These are phyloP conservation scores for Solanum clarkiae DNA, from an alignment of 257 asterid species.

Conservation along the genomic window DNA sequence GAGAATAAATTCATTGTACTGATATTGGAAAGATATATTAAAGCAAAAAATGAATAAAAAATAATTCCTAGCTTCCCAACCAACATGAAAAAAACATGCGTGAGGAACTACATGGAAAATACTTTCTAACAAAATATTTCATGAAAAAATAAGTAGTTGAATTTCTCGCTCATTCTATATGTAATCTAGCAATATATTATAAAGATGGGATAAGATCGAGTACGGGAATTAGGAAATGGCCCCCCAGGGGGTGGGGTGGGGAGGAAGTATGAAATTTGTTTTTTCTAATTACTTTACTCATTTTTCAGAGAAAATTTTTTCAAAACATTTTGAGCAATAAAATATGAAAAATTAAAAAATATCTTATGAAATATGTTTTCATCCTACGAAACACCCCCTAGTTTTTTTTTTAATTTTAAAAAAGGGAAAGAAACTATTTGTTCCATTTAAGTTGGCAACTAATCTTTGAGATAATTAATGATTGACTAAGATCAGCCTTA, in stretches of 20 bases:
- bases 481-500: not conserved
- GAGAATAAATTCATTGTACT: not conserved
- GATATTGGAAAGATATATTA: not conserved
- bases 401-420: not conserved
- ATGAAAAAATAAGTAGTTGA: fast-evolving
- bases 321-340: not conserved
- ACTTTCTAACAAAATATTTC: not conserved
- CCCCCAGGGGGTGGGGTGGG: too few species aligned
- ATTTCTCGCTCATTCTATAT: not conserved
- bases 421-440: not conserved
- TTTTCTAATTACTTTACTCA: not conserved
- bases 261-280: not conserved
- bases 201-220: not conserved
- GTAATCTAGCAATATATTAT: not conserved
- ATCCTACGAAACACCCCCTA: too few species aligned
- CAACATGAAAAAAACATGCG: not conserved
- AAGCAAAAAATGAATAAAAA: not conserved
- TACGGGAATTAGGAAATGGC: not conserved
- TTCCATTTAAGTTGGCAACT: not conserved
- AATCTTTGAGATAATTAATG: not conserved
- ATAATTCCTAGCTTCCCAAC: not conserved
- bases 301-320: not conserved
- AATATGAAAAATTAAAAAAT: too few species aligned
- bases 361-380: not conserved
- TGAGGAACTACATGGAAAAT: not conserved